phyloP scores from a whole-genome alignment of 257 asterid genomes.

The Thymus mandschuricus region DNA sequence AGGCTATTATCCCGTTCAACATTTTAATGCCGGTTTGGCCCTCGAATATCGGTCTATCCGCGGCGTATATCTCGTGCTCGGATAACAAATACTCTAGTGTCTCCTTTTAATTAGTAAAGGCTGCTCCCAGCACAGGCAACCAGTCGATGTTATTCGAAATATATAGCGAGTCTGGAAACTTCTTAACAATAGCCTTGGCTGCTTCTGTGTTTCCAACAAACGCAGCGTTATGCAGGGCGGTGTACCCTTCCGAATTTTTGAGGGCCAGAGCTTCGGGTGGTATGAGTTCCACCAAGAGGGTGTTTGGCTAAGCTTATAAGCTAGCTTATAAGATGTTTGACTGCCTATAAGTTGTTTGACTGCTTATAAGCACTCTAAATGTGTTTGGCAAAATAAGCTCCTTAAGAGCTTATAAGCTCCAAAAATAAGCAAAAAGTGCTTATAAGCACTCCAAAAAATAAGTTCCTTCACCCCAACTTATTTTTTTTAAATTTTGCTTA shows the following conservation, averaged over 20 bases:
- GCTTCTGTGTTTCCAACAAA: slow-evolving; percentile 13
- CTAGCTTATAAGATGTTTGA: too few relatives aligned
- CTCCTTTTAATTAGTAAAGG: not conserved
- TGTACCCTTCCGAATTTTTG: not conserved
- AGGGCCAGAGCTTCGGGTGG: not conserved
- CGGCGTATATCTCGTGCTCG: not conserved
- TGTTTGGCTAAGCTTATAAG: too few relatives aligned
- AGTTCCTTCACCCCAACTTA: too few relatives aligned
- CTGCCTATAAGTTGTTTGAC: too few relatives aligned
- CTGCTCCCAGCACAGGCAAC: not conserved
- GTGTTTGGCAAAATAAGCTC: too few relatives aligned
- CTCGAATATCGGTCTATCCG: not conserved
- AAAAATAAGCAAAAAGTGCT: too few relatives aligned
- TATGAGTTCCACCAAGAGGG: not conserved
- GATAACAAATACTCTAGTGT: not conserved
- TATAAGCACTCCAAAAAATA: too few relatives aligned
- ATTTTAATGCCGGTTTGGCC: not conserved
- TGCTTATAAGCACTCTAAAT: too few relatives aligned
- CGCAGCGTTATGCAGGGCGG: slow-evolving; percentile 10
- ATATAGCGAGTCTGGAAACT: not conserved
- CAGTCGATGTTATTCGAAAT: not conserved
- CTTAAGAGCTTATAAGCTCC: too few relatives aligned
- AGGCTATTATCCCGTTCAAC: not conserved
- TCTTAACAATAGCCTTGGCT: not conserved
- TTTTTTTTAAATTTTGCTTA: too few relatives aligned